Percentiles rank a stretch among this genome's conserved stretches.
Evolutionary conservation across 345 rosid genomes (phyloP).

Genomic region (Lepidium aucheri): DNA sequence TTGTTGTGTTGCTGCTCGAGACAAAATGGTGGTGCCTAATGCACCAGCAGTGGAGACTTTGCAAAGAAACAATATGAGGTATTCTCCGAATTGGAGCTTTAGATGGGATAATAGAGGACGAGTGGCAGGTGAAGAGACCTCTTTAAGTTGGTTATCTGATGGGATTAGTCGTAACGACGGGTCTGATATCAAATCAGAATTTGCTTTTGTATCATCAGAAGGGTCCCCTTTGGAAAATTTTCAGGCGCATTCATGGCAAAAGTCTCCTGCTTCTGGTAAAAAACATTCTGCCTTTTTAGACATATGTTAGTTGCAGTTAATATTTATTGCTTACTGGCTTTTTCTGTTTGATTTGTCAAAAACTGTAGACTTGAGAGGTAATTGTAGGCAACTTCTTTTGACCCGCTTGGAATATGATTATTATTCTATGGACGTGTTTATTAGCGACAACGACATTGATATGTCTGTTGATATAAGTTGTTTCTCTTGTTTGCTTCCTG

Average conservation of each 20-base stretch:
- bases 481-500: conserved; percentile 7
- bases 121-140: conserved; percentile 82
- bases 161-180: conserved; percentile 44
- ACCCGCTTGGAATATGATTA: background rate
- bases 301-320: background rate
- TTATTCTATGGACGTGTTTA: conserved; percentile 3
- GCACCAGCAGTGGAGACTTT: conserved; percentile 45
- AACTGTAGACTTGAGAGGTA: background rate
- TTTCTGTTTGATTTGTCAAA: background rate
- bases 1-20: conserved; percentile 92
- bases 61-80: conserved; percentile 62
- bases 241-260: conserved; percentile 47
- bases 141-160: conserved; percentile 65
- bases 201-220: conserved; percentile 54
- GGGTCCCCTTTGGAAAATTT: conserved; percentile 52
- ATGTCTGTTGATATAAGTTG: background rate
- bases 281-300: background rate
- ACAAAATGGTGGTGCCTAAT: conserved; percentile 52
- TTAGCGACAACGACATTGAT: background rate
- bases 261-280: conserved; percentile 79
- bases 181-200: conserved; percentile 50
- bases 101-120: conserved; percentile 90
- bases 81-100: conserved; percentile 89
- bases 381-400: background rate
- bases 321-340: background rate